Evolutionary conservation across 1,284 basidiomycete species (phyloP).

Genomic region (Sporisorium reilianum): DNA sequence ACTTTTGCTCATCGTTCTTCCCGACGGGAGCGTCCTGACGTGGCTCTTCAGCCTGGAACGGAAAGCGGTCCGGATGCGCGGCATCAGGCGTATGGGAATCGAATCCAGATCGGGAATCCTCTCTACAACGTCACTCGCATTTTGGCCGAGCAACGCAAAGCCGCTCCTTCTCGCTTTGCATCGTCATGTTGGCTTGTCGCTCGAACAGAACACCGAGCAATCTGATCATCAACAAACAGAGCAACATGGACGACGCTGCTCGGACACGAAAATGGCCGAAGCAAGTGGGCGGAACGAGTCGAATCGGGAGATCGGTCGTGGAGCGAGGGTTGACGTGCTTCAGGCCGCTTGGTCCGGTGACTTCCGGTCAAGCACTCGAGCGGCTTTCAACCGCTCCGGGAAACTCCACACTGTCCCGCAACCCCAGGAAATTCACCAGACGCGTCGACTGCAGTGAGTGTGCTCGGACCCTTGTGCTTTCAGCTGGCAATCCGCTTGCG

Average conservation of each 20-base stretch:
- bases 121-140: no score
- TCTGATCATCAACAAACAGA: neutral
- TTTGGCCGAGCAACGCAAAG: no score
- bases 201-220: neutral
- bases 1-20: no score
- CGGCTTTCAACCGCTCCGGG: constrained; percentile 38
- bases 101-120: neutral
- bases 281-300: neutral
- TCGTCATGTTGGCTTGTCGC: no score
- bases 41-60: neutral
- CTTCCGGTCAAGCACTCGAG: constrained; percentile 12
- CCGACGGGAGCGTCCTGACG: neutral
- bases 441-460: neutral
- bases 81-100: neutral
- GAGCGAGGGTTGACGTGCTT: constrained; percentile 13
- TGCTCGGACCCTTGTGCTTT: constrained; percentile 28
- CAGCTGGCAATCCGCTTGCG: constrained; percentile 10
- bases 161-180: no score
- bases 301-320: constrained; percentile 17
- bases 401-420: constrained; percentile 25
- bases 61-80: constrained; percentile 9
- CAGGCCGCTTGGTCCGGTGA: constrained; percentile 33
- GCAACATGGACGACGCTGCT: neutral
- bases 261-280: neutral
- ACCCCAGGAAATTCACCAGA: constrained; percentile 3